Evolutionary conservation across 352 stramenopile species (phyloP), one percentile per base, ranked within the genome.

Genomic region (Phytophthora sp.): DNA sequence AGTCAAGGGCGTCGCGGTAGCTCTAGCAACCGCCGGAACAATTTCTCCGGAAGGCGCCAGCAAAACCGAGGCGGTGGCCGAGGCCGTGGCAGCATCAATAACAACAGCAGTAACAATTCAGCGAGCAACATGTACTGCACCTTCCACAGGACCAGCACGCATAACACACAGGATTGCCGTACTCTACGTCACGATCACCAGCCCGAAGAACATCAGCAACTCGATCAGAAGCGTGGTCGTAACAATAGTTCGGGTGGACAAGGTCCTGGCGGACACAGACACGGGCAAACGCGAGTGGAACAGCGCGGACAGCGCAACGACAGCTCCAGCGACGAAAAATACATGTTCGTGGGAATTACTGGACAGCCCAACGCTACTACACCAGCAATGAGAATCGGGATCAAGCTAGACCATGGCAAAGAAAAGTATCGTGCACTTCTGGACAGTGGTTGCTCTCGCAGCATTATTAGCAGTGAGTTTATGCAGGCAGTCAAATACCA

Each of bases 91-190:
- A 48, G 17, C 12, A 8, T 9, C 30, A 42, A 28, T 27, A 42
- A n/a, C 37, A 42, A 41, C 26, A 59, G 37, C 27, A 26, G 5
- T 34, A 44, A 15, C 20, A 57, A 35, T 18, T 17, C 26, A 2
- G 11, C 1, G 1, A 34, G 20, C 27, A 64, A 57, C 24, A 64
- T 52, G 27, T 56, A 57, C 15, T 64, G 35, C 8, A 39, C 55
- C 1, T 64, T 64, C 11, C 45, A 52, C 17, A 21, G 45, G 5
- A 64, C 28, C 0, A 53, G 20, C 8, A 51, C 55, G 18, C 55
- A 64, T 20, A 52, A 51, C 13, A 57, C 45, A 1, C 35, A 44
- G 26, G 45, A 45, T 15, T 64, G 45, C 12, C 35, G 45, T 9
- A 38, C 54, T 2, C 37, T 49, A 13, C 24, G 3, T 6, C 37